Percentiles rank a stretch among this genome's conserved stretches.
phyloP scores from a whole-genome alignment of 495 filamentous ascomycete genomes.

The Bryoglossum gracile region DNA sequence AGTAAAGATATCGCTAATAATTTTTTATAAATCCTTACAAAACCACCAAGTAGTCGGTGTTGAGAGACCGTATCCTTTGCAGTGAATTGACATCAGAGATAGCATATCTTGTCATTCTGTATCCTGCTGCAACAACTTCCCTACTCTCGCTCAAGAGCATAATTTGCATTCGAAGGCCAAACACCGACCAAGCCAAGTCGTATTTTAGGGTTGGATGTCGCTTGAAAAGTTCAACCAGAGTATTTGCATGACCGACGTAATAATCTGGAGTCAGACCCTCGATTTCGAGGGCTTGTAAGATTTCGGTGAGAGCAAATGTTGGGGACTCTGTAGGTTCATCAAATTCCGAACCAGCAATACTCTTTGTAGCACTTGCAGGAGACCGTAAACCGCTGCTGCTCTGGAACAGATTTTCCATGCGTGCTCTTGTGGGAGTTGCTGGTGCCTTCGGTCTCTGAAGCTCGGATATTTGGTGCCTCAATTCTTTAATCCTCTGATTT shows the following conservation, averaged over 20 bases:
- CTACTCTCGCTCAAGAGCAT: slow-evolving; percentile 93
- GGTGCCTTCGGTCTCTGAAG: slow-evolving; percentile 55
- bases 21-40: slow-evolving; percentile 45
- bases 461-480: slow-evolving; percentile 72
- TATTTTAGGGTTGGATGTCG: slow-evolving; percentile 89
- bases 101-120: slow-evolving; percentile 86
- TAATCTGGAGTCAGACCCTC: slow-evolving; percentile 86
- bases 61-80: slow-evolving; percentile 74
- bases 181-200: slow-evolving; percentile 89
- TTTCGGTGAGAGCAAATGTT: slow-evolving; percentile 80
- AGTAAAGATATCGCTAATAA: neutral
- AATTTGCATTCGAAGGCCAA: slow-evolving; percentile 84
- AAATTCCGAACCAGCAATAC: slow-evolving; percentile 46
- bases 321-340: slow-evolving; percentile 69
- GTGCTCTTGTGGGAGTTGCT: slow-evolving; percentile 58
- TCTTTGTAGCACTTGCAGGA: slow-evolving; percentile 51
- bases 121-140: slow-evolving; percentile 91
- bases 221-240: slow-evolving; percentile 85
- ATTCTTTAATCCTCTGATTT: slow-evolving; percentile 80
- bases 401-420: slow-evolving; percentile 63
- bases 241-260: slow-evolving; percentile 89
- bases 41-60: slow-evolving; percentile 89
- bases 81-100: slow-evolving; percentile 88
- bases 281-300: slow-evolving; percentile 77
- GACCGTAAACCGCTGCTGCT: slow-evolving; percentile 55